A percentile compares a stretch with the other conserved stretches of the same genome.
Conservation (phyloP, 805 yeast species). For the Wickerhamiella parazyma region DNA sequence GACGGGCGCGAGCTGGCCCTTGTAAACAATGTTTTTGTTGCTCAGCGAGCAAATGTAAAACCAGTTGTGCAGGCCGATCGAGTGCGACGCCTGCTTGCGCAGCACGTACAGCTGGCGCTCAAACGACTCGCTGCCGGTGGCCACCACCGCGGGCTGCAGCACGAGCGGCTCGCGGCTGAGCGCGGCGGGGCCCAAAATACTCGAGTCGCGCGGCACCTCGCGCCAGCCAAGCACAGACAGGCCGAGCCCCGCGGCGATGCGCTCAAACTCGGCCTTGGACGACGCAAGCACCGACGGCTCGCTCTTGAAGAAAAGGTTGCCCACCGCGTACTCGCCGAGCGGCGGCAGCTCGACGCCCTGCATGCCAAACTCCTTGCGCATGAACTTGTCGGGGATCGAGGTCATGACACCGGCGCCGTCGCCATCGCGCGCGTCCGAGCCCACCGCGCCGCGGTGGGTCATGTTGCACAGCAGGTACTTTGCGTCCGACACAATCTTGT, state of each 20-base stretch:
- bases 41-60: conserved; percentile 90
- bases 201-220: conserved; percentile 85
- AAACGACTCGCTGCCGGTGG: conserved; percentile 45
- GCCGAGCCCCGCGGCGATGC: conserved; percentile 62
- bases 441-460: conserved; percentile 99
- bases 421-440: conserved; percentile 90
- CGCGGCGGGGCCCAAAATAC: conserved; percentile 90
- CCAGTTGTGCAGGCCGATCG: conserved; percentile 93
- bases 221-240: conserved; percentile 89
- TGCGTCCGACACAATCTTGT: conserved; percentile 89
- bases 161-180: conserved; percentile 82
- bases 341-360: conserved; percentile 57
- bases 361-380: conserved; percentile 67
- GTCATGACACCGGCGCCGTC: conserved; percentile 98
- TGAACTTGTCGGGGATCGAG: conserved; percentile 79
- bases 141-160: conserved; percentile 84
- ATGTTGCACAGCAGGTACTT: conserved; percentile 75
- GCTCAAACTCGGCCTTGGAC: conserved; percentile 66
- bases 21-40: conserved; percentile 81
- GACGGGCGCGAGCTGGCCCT: conserved; percentile 93
- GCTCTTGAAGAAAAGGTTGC: conserved; percentile 86
- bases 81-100: conserved; percentile 78
- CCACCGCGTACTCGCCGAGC: conserved; percentile 83
- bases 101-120: conserved; percentile 74
- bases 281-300: conserved; percentile 55